Conservation (phyloP, 192 early-diverging fungal genomes). For the Entomortierella parvispora region DNA sequence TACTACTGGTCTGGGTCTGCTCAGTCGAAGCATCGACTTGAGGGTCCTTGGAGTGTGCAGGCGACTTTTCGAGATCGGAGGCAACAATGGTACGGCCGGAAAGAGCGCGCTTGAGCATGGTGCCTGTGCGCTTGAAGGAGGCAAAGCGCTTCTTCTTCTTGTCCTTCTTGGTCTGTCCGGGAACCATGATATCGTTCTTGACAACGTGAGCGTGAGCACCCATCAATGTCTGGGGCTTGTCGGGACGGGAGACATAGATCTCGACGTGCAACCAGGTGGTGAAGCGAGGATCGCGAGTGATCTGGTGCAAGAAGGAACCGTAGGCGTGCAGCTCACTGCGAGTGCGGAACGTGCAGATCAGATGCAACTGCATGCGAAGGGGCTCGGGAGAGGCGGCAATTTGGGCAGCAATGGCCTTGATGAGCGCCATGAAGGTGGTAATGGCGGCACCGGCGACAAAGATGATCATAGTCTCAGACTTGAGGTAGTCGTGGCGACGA, state of each 20-base stretch:
- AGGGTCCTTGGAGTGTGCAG: not conserved
- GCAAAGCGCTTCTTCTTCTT: conserved; percentile 46
- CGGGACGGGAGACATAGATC: conserved; percentile 47
- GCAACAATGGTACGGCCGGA: conserved; percentile 44
- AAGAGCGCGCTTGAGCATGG: conserved; percentile 40
- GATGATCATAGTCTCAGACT: conserved; percentile 35
- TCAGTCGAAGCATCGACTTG: not conserved
- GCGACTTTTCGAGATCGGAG: conserved; percentile 25
- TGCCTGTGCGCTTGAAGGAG: conserved; percentile 27
- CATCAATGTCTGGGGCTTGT: conserved; percentile 42
- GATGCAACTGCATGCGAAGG: conserved; percentile 37
- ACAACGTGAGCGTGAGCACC: conserved; percentile 45
- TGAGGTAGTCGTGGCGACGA: conserved; percentile 44
- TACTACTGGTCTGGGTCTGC: conserved; percentile 19
- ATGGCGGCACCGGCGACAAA: conserved; percentile 50
- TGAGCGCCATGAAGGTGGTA: conserved; percentile 41
- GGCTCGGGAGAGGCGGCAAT: conserved; percentile 35
- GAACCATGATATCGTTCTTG: conserved; percentile 48
- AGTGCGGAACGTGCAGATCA: conserved; percentile 51
- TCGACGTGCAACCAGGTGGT: conserved; percentile 43
- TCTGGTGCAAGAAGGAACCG: conserved; percentile 48
- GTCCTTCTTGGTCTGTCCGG: conserved; percentile 15
- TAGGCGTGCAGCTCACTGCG: conserved; percentile 47
- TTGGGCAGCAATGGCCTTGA: conserved; percentile 51
- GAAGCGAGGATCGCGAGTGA: conserved; percentile 42